A percentile compares a stretch with the other conserved stretches of the same genome.
These are phyloP conservation scores for Eustoma russellianum DNA, from an alignment of 257 asterid genomes.

Conservation along the genomic window DNA sequence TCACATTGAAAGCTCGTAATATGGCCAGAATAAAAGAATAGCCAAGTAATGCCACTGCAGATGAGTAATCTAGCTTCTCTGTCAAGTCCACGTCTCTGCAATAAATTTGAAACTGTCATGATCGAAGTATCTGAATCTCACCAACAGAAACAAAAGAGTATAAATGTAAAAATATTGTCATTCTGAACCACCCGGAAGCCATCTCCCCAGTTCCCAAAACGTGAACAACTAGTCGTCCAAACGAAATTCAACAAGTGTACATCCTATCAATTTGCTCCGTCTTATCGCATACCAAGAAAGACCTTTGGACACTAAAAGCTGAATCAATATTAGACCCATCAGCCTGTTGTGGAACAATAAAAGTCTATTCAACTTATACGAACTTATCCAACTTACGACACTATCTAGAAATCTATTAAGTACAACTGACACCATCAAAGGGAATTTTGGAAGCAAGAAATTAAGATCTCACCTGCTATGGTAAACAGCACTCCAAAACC, in stretches of 20 bases:
- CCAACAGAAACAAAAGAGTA: neutral
- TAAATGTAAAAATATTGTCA: neutral
- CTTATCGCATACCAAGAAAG: too few species aligned
- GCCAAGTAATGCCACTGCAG: slow-evolving; percentile 69
- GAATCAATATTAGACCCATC: too few species aligned
- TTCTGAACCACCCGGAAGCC: neutral
- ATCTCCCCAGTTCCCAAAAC: too few species aligned
- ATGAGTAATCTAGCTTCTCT: slow-evolving; percentile 72
- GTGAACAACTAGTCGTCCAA: too few species aligned
- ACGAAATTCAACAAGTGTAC: too few species aligned
- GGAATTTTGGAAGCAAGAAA: neutral
- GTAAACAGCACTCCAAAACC: slow-evolving; percentile 85
- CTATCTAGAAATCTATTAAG: too few species aligned
- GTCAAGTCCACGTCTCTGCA: slow-evolving; percentile 79
- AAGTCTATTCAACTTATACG: neutral
- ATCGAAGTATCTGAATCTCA: neutral
- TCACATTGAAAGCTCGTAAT: slow-evolving; percentile 52
- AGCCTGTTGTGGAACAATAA: too few species aligned
- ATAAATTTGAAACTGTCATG: slow-evolving; percentile 6
- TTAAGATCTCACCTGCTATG: slow-evolving; percentile 57
- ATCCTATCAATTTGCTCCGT: too few species aligned
- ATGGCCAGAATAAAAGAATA: slow-evolving; percentile 61
- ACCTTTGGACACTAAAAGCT: too few species aligned
- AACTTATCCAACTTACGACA: neutral
- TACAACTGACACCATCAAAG: neutral